Evolutionary conservation across 2,329 filamentous ascomycete species (phyloP).

Genomic region (Lachnum nothofagi): DNA sequence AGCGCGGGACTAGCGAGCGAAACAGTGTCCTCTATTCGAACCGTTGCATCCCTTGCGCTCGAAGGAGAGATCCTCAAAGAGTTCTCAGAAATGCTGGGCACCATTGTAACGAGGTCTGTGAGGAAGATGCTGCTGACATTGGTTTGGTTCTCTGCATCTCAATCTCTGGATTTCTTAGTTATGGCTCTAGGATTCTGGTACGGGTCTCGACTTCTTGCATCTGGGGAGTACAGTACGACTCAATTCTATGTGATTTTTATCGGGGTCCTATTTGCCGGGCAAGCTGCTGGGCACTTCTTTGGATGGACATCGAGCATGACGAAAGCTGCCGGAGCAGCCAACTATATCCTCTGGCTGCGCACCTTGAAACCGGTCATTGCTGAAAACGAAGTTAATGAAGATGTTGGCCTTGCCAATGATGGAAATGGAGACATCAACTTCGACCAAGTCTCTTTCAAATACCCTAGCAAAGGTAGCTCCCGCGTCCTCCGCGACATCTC

Average conservation of each 20-base stretch:
- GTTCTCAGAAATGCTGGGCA: conserved; percentile 33
- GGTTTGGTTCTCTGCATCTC: conserved; percentile 26
- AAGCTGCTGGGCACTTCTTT: conserved; percentile 58
- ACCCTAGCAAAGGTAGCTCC: too few relatives aligned
- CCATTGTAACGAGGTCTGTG: conserved; percentile 18
- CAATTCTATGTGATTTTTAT: conserved; percentile 88
- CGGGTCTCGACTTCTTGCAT: conserved; percentile 69
- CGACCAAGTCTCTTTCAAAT: conserved; percentile 2
- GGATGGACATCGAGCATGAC: conserved; percentile 31
- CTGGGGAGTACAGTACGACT: conserved; percentile 65
- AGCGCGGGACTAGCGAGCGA: conserved; percentile 43
- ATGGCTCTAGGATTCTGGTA: conserved; percentile 62
- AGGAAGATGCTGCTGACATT: conserved; percentile 23
- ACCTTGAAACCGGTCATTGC: background rate
- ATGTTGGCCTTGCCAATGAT: background rate
- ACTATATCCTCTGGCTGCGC: background rate
- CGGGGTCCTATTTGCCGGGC: conserved; percentile 78
- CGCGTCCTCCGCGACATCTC: too few relatives aligned
- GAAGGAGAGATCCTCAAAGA: conserved; percentile 33
- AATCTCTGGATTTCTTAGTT: background rate
- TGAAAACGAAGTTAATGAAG: background rate
- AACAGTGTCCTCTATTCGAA: conserved; percentile 41
- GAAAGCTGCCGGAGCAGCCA: conserved; percentile 1
- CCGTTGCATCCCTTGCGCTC: conserved; percentile 40
- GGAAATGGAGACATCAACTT: conserved; percentile 31